Percentiles rank a stretch among this genome's conserved stretches.
These are phyloP conservation scores for Podila horticola DNA, from an alignment of 192 early-diverging fungal genomes.

Conservation along the genomic window DNA sequence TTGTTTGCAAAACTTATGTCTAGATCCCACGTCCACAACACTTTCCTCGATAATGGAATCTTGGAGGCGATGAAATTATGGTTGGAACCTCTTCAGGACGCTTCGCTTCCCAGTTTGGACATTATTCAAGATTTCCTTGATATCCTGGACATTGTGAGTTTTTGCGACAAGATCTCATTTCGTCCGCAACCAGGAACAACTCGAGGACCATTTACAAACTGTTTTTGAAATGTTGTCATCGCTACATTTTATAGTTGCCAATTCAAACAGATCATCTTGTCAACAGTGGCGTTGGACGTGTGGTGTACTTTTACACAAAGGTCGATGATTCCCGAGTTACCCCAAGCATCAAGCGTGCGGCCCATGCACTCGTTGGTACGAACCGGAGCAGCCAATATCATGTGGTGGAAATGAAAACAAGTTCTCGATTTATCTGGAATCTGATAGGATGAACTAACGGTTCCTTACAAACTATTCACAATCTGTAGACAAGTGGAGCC, in stretches of 20 bases:
- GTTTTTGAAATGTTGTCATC: neutral
- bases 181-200: neutral
- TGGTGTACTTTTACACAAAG: slow-evolving; percentile 91
- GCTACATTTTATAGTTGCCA: slow-evolving; percentile 57
- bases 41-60: slow-evolving; percentile 86
- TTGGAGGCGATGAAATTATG: slow-evolving; percentile 86
- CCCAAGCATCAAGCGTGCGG: slow-evolving; percentile 71
- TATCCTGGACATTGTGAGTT: slow-evolving; percentile 69
- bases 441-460: neutral
- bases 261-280: slow-evolving; percentile 81
- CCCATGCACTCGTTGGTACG: slow-evolving; percentile 81
- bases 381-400: neutral
- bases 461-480: neutral
- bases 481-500: slow-evolving; percentile 71
- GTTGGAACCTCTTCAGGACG: slow-evolving; percentile 92
- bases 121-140: slow-evolving; percentile 85
- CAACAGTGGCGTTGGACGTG: slow-evolving; percentile 83
- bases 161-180: neutral
- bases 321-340: slow-evolving; percentile 77
- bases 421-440: no score
- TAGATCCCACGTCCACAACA: slow-evolving; percentile 72
- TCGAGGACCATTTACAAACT: no score
- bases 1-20: neutral
- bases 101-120: slow-evolving; percentile 88
- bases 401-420: no score